Percentiles rank a stretch among this genome's conserved stretches.
Conservation (phyloP, 169 alveolate genomes). For the Cyclospora cayetanensis region DNA sequence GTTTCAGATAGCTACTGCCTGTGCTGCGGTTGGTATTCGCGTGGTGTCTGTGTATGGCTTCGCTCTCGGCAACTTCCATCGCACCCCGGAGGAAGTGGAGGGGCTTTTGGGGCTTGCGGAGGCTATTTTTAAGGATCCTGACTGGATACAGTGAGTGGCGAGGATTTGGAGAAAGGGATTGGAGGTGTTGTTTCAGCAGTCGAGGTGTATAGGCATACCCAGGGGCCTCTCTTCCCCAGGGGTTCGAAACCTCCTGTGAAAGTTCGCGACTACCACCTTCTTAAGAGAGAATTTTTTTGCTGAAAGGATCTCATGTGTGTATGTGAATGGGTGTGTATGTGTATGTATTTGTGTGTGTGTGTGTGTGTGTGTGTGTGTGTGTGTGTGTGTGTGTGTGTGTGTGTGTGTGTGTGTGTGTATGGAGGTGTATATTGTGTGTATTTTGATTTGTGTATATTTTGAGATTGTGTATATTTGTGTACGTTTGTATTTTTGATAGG, state of each 20-base stretch:
- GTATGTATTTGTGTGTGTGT: too few relatives aligned
- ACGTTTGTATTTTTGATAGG: background rate
- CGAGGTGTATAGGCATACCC: too few relatives aligned
- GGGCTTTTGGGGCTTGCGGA: conserved; percentile 75
- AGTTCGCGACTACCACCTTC: too few relatives aligned
- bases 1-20: conserved; percentile 75
- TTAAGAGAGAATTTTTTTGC: too few relatives aligned
- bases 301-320: too few relatives aligned
- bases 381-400: too few relatives aligned
- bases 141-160: conserved; percentile 27
- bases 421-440: background rate
- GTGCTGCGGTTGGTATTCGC: conserved; percentile 81
- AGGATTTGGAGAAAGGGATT: background rate
- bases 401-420: background rate
- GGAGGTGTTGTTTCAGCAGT: too few relatives aligned
- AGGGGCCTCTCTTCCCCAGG: too few relatives aligned
- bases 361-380: too few relatives aligned
- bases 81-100: conserved; percentile 79
- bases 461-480: background rate
- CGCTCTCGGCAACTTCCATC: conserved; percentile 85
- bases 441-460: background rate
- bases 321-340: too few relatives aligned
- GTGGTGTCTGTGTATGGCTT: conserved; percentile 87
- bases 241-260: too few relatives aligned
- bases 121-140: conserved; percentile 6